Percentiles rank a stretch among this genome's conserved stretches.
These are phyloP conservation scores for Thyridium curvatum DNA, from an alignment of 2,329 filamentous ascomycete species.

Conservation along the genomic window DNA sequence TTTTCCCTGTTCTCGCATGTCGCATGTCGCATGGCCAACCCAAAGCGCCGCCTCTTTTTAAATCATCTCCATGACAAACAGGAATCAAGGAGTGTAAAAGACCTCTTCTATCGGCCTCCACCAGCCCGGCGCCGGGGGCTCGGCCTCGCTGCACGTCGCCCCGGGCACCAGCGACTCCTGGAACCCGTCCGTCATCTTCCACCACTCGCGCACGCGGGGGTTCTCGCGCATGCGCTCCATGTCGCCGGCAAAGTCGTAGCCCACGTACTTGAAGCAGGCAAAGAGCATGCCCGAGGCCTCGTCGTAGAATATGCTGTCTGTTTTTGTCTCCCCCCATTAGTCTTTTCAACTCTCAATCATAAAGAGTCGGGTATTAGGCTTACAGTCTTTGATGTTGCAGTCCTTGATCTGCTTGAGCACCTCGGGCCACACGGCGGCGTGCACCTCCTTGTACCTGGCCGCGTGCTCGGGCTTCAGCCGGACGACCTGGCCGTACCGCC, in stretches of 20 bases:
- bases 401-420: conserved; percentile 70
- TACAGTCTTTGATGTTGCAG: conserved; percentile 69
- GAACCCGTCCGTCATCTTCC: conserved; percentile 72
- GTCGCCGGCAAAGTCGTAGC: conserved; percentile 63
- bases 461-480: conserved; percentile 62
- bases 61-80: not conserved
- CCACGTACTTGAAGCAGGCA: conserved; percentile 73
- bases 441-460: conserved; percentile 66
- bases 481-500: conserved; percentile 65
- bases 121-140: conserved; percentile 55
- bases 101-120: conserved; percentile 66
- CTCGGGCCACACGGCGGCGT: conserved; percentile 70
- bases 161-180: conserved; percentile 60
- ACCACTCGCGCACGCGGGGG: conserved; percentile 70
- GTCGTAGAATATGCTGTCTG: conserved; percentile 71
- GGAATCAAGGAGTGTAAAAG: conserved; percentile 48
- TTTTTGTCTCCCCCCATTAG: not conserved
- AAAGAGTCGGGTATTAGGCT: conserved; percentile 14
- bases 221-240: conserved; percentile 73
- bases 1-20: no score
- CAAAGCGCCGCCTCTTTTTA: no score
- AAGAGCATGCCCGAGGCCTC: conserved; percentile 58
- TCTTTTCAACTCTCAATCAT: no score
- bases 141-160: conserved; percentile 51
- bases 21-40: no score